phyloP scores from a whole-genome alignment of 495 filamentous ascomycete species.

The Amniculicola lignicola region DNA sequence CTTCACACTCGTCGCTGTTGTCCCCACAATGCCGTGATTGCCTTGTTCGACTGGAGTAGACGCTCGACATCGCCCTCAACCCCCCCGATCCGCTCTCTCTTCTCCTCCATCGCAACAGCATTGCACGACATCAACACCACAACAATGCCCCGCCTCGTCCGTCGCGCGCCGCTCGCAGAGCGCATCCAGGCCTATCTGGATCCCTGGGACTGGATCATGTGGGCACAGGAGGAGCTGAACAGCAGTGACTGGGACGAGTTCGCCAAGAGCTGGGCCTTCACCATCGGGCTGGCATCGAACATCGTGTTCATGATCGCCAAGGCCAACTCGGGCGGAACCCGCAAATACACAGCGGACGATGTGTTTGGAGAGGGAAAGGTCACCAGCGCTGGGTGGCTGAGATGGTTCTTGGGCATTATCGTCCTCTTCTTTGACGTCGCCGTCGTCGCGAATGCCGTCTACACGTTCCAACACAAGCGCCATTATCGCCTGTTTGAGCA shows the following conservation, averaged over 20 bases:
- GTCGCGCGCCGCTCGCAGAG: slow-evolving; percentile 69
- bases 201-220: slow-evolving; percentile 82
- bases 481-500: slow-evolving; percentile 90
- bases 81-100: too few relatives aligned
- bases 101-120: too few relatives aligned
- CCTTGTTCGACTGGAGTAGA: too few relatives aligned
- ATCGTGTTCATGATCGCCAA: slow-evolving; percentile 75
- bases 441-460: slow-evolving; percentile 73
- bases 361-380: slow-evolving; percentile 70
- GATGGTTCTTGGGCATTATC: slow-evolving; percentile 62
- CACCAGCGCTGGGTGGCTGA: slow-evolving; percentile 57
- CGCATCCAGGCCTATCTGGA: slow-evolving; percentile 76
- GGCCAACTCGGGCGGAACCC: slow-evolving; percentile 59
- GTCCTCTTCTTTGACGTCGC: slow-evolving; percentile 38
- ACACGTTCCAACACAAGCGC: slow-evolving; percentile 77
- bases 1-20: too few relatives aligned
- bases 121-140: too few relatives aligned
- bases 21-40: too few relatives aligned
- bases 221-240: slow-evolving; percentile 85
- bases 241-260: slow-evolving; percentile 81
- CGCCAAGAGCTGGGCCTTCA: slow-evolving; percentile 66
- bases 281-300: slow-evolving; percentile 73
- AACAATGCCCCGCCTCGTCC: slow-evolving; percentile 74
- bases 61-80: too few relatives aligned
- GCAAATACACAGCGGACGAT: slow-evolving; percentile 56